Conservation (phyloP, 768 basidiomycete genomes). For the Fistulinella prunicolor region DNA sequence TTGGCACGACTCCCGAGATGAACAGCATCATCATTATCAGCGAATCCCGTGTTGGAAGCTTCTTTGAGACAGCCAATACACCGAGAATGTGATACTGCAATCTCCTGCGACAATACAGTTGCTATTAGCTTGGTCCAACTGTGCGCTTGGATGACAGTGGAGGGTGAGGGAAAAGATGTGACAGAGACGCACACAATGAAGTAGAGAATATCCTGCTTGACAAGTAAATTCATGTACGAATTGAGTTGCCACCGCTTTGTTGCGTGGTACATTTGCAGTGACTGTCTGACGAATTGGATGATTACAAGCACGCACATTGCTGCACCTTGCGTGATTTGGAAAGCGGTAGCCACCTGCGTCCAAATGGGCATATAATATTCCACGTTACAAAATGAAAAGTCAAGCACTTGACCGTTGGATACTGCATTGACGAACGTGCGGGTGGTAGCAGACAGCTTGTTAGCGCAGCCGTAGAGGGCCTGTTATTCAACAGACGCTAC, state of each 20-base stretch:
- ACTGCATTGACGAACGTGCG: not conserved
- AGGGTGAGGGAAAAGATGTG: not conserved
- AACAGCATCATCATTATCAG: too few species aligned
- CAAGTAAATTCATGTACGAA: not conserved
- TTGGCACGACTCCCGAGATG: too few species aligned
- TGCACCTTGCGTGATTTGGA: not conserved
- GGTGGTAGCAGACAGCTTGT: not conserved
- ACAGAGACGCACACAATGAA: not conserved
- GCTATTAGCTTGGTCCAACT: too few species aligned
- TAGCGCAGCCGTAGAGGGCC: not conserved
- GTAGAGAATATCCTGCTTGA: not conserved
- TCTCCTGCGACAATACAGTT: too few species aligned
- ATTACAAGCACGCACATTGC: not conserved
- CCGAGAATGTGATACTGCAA: too few species aligned
- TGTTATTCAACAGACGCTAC: not conserved
- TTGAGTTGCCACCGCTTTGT: not conserved
- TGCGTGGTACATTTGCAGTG: not conserved
- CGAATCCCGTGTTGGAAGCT: too few species aligned
- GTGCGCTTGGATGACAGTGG: too few species aligned
- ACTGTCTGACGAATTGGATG: constrained; percentile 1
- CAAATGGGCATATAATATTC: not conserved
- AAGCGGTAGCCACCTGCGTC: not conserved
- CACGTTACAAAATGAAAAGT: not conserved
- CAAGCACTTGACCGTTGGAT: not conserved
- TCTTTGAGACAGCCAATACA: too few species aligned